phyloP scores from a whole-genome alignment of 2,329 filamentous ascomycete genomes.

The Cladosporium oxysporum region DNA sequence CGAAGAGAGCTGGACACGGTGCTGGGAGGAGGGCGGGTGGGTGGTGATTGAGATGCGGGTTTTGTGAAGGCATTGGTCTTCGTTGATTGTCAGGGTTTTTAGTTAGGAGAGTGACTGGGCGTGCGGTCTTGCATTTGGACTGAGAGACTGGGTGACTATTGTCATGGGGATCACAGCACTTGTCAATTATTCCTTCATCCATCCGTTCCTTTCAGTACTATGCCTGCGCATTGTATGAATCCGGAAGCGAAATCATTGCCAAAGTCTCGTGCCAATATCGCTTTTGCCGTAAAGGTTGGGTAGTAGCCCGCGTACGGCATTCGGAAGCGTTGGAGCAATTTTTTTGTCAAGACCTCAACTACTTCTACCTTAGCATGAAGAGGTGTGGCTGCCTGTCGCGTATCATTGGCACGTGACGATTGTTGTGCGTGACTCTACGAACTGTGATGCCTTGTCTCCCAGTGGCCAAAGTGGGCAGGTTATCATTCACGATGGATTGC shows the following conservation, averaged over 20 bases:
- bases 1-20: constrained; percentile 30
- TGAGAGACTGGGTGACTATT: not conserved
- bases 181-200: not conserved
- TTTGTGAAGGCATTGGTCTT: not conserved
- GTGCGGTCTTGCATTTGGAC: not conserved
- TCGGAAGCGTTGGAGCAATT: not conserved
- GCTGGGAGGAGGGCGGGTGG: constrained; percentile 33
- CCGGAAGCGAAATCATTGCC: not conserved
- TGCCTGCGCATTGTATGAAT: not conserved
- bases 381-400: too few relatives aligned
- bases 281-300: not conserved
- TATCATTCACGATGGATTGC: not conserved
- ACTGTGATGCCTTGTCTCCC: too few relatives aligned
- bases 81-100: not conserved
- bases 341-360: not conserved
- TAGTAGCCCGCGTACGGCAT: not conserved
- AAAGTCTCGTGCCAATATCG: not conserved
- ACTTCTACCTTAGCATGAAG: too few relatives aligned
- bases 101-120: not conserved
- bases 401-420: too few relatives aligned
- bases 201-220: not conserved
- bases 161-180: not conserved
- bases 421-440: not conserved
- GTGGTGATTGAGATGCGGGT: constrained; percentile 1
- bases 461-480: not conserved